Conservation (phyloP, 2,329 filamentous ascomycete species). For the Fusarium sp. region DNA sequence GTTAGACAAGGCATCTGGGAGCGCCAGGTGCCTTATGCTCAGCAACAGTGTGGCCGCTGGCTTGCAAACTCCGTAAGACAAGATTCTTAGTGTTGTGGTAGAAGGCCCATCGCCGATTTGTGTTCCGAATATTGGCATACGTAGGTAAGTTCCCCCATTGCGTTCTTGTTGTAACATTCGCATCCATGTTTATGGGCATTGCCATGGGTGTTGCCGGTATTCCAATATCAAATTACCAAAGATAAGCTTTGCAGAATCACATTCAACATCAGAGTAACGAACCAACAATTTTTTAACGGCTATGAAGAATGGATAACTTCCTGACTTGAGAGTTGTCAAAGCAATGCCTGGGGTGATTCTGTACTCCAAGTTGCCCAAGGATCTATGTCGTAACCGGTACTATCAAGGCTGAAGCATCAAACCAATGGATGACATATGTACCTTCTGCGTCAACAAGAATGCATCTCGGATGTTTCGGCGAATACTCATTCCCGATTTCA, state of each 20-base stretch:
- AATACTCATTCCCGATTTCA: not conserved
- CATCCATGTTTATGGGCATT: not conserved
- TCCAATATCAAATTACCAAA: not conserved
- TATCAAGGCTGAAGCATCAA: not conserved
- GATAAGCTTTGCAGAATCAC: not conserved
- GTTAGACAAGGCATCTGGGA: not conserved
- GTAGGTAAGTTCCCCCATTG: not conserved
- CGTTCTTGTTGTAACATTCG: not conserved
- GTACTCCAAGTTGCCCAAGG: not conserved
- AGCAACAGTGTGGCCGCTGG: not conserved
- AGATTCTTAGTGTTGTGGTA: too few relatives aligned
- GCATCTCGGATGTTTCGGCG: not conserved
- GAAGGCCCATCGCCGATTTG: not conserved
- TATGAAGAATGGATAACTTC: not conserved
- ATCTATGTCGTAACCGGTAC: accelerated
- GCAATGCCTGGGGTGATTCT: not conserved
- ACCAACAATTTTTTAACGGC: too few relatives aligned
- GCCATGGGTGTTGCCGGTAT: not conserved
- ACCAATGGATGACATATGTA: not conserved
- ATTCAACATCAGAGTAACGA: not conserved
- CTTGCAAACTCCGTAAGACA: not conserved
- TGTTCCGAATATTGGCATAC: not conserved
- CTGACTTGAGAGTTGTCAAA: not conserved
- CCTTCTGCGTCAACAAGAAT: not conserved
- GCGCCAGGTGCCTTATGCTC: not conserved